phyloP scores from a whole-genome alignment of 768 basidiomycete species.

The Termitomyces sp. region DNA sequence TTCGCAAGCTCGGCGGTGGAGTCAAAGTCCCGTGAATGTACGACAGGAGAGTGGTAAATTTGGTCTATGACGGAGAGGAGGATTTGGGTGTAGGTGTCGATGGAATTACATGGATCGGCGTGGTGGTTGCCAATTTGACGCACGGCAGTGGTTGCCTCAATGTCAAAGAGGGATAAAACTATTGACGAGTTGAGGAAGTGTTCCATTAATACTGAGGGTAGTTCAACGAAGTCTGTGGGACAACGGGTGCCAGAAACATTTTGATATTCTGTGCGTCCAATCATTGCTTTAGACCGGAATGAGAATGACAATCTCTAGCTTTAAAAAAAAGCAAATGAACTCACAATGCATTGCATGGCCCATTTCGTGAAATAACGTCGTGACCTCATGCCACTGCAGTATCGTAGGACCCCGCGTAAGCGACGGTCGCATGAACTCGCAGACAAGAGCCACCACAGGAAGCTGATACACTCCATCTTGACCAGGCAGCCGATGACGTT shows the following conservation, averaged over 20 bases:
- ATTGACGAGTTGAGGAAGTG: constrained; percentile 86
- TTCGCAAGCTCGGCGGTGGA: constrained; percentile 66
- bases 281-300: constrained; percentile 70
- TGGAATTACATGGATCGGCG: constrained; percentile 72
- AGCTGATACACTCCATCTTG: constrained; percentile 78
- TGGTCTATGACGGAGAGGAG: constrained; percentile 89
- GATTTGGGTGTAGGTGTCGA: constrained; percentile 92
- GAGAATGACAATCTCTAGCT: background rate
- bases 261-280: constrained; percentile 95
- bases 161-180: constrained; percentile 79
- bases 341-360: constrained; percentile 99
- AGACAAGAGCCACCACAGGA: constrained; percentile 88
- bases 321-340: constrained; percentile 28
- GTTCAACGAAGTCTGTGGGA: constrained; percentile 96
- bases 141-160: constrained; percentile 42
- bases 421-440: constrained; percentile 76
- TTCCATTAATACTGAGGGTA: constrained; percentile 98
- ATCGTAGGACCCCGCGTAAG: constrained; percentile 63
- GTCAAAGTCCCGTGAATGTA: constrained; percentile 58
- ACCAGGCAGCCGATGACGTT: constrained; percentile 57
- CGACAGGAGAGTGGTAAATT: constrained; percentile 76
- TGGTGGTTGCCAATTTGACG: constrained; percentile 63
- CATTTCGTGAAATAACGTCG: constrained; percentile 98
- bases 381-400: constrained; percentile 90
- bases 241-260: constrained; percentile 97